A percentile compares a stretch with the other conserved stretches of the same genome.
phyloP scores from a whole-genome alignment of 768 basidiomycete species.

The Mycena haematopus region DNA sequence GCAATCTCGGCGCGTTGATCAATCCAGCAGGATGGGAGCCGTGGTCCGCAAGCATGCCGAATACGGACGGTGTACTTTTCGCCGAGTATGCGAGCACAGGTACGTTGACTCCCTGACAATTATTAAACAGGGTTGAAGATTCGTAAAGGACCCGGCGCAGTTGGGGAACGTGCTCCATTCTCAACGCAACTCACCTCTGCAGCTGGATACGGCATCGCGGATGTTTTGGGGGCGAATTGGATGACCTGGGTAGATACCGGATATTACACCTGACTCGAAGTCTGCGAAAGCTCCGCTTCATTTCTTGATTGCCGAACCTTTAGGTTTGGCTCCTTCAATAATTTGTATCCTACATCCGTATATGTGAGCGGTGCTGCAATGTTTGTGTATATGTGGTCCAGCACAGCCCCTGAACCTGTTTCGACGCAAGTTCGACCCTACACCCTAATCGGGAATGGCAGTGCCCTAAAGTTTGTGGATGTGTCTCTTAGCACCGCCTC shows the following conservation, averaged over 20 bases:
- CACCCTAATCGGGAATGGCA: too few relatives aligned
- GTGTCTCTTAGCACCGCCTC: too few relatives aligned
- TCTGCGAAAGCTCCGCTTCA: too few relatives aligned
- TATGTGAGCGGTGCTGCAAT: too few relatives aligned
- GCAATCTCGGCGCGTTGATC: slow-evolving; percentile 32
- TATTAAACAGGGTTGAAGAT: background rate
- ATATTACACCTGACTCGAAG: slow-evolving; percentile 5
- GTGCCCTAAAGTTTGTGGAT: too few relatives aligned
- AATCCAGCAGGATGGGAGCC: slow-evolving; percentile 35
- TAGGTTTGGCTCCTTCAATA: too few relatives aligned
- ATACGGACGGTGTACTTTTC: slow-evolving; percentile 33
- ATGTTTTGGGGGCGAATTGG: slow-evolving; percentile 32
- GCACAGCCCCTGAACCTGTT: too few relatives aligned
- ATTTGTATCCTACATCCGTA: too few relatives aligned
- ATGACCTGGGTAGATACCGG: slow-evolving; percentile 31
- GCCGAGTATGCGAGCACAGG: slow-evolving; percentile 35
- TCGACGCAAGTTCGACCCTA: too few relatives aligned
- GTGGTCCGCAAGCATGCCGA: slow-evolving; percentile 33
- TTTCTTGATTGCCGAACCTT: too few relatives aligned
- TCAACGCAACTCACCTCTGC: slow-evolving; percentile 30
- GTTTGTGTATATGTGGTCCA: too few relatives aligned
- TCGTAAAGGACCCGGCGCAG: slow-evolving; percentile 30
- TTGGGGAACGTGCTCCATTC: slow-evolving; percentile 33
- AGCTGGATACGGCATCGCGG: slow-evolving; percentile 29
- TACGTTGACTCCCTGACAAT: slow-evolving; percentile 6